Base-by-base conservation (phyloP, 1,139 yeast species). In the Meyerozyma carpophila region DNA sequence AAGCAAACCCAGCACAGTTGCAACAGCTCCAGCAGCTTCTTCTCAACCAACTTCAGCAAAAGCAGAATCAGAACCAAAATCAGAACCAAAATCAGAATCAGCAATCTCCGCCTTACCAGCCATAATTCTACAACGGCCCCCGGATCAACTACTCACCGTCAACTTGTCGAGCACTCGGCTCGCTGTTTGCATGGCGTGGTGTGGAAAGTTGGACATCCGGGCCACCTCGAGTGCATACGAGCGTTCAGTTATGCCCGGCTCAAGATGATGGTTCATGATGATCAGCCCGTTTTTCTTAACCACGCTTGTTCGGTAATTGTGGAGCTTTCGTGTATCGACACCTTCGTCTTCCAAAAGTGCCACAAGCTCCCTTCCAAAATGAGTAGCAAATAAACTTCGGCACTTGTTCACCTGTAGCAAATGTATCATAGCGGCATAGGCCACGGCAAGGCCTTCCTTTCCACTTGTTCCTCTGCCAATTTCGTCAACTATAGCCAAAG, bases 391-490 rank as follows among this genome's bases (percentile, higher is more conserved):
- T 13, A 93, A 66, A 0, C 94, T 78, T 20, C 95, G 73, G 52
- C 96, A 84, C 52, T 77, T 72, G 53, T 84, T 87, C 1, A 61
- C 64, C 8, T 66, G 61, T 11, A 79, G 55, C 42, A 93, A 63
- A 55, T 83, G 79, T 32, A 77, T 61, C 40, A 93, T 65, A 0
- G 95, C 77, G 0, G 96, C 94, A 66, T 75, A 90, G 0, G 98
- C 97, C 45, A 93, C 82, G 0, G 97, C 87, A 8, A 89, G 70
- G 1, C 98, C 98, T 63, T 93, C 98, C 44, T 73, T 71, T 0
- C 91, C 85, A 49, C 96, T 86, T 0, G 98, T 93, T 0, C 98
- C 98, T 47, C 98, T 72, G 0, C 98, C 98, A n/a, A 93, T 83
- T 55, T 93, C 98, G 64, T 93, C 98, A 39, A 93, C 79, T 28